Base-by-base conservation (phyloP, 2,329 filamentous ascomycete genomes). In the Elsinoe batatas region DNA sequence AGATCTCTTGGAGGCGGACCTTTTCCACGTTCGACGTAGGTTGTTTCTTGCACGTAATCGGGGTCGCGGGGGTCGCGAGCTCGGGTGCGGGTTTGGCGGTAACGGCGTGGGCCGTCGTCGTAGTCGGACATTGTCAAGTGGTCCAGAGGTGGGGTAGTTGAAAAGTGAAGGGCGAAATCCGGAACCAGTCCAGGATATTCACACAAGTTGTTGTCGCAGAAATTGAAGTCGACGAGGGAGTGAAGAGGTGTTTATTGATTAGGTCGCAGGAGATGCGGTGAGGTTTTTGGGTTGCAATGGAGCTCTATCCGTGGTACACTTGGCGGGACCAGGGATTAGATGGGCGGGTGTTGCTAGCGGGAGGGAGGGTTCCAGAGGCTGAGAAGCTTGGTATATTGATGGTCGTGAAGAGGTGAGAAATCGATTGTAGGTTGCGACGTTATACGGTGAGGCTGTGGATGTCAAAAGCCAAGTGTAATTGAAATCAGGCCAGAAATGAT, bases 41-140 rank as follows among this genome's bases (percentile, higher is more conserved):
- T 74, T 62, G 69, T 74, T 67, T 74, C 75, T 64, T 70, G 71
- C 60, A 77, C 72, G 58, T 74, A 76, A 59, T 77, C 75, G 15
- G 75, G 74, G 64, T 76, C 74, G 67, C 75, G 74, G 57, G 72
- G 70, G 51, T 74, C 72, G 59, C 74, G 73, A 54, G 68, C 67
- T 55, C 71, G 69, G 47, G 67, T 68, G 59, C 69, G 68, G 46
- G 64, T 64, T 59, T 60, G 64, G 60, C 66, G 65, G 61, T 73
- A 73, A 57, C 74, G 73, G 54, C 72, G 72, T 53, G 72, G 71
- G 62, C 70, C 68, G 61, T 74, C 71, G 64, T 74, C 72, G 64
- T 76, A 73, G 69, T 67, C 65, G 58, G 74, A 76, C 75, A 77
- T 77, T 66, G 62, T 61, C 13, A 54, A 49, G 13, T 42, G 36